Conservation (phyloP, 2,329 filamentous ascomycete species). For the Thelonectria olida region DNA sequence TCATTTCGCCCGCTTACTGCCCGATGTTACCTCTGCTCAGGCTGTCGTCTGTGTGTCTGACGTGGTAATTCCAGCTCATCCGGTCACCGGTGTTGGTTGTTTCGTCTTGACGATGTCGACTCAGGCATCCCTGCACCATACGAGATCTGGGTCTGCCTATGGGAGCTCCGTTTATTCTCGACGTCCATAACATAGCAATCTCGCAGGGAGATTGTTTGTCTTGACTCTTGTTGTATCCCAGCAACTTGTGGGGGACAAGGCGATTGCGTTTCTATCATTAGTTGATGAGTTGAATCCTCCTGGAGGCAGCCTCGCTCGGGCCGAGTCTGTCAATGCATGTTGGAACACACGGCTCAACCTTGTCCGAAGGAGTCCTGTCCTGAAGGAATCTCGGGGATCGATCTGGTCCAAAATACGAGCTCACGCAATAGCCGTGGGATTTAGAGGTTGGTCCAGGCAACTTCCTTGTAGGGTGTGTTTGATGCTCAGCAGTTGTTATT, state of each 20-base stretch:
- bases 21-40: slow-evolving; percentile 17
- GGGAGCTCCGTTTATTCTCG: slow-evolving; percentile 5
- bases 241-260: slow-evolving; percentile 4
- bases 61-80: slow-evolving; percentile 23
- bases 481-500: not conserved
- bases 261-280: not conserved
- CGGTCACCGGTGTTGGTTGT: slow-evolving; percentile 15
- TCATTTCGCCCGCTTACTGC: not conserved
- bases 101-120: slow-evolving; percentile 21
- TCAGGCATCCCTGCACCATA: slow-evolving; percentile 11
- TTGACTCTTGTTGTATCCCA: slow-evolving; percentile 3
- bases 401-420: not conserved
- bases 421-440: not conserved
- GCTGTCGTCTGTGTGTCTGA: slow-evolving; percentile 23
- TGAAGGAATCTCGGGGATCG: not conserved
- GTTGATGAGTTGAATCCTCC: not conserved
- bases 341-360: not conserved
- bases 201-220: slow-evolving; percentile 10
- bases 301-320: not conserved
- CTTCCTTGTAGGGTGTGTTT: not conserved
- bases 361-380: not conserved
- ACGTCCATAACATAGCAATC: slow-evolving; percentile 13
- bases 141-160: slow-evolving; percentile 17
- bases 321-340: no score
- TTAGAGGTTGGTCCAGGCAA: not conserved